Base-by-base conservation (phyloP, 2,329 filamentous ascomycete genomes). In the Alternaria novae-zelandiae region DNA sequence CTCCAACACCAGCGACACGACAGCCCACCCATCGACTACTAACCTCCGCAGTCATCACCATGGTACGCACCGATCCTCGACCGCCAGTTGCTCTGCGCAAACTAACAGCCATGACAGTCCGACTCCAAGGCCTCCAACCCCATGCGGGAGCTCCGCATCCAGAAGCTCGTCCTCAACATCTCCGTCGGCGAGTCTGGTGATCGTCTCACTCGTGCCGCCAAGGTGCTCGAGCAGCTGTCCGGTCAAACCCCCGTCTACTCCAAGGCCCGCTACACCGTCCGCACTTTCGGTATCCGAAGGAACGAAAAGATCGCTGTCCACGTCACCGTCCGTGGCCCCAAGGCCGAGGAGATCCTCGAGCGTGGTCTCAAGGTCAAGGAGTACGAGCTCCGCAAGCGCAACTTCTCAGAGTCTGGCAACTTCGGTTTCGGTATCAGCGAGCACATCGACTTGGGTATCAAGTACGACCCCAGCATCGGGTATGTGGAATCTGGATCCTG, bases 331-430 rank as follows among this genome's bases (percentile, higher is more conserved):
- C 96, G 96, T 84, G 96, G 96, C 82, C 94, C 96, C 86, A 97
- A 93, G 91, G 96, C 96, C 71, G 96, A 99, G 90, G 96, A 99
- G 87, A 99, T 99, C 82, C 91, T 99, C 82, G 96, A 99, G 93
- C 95, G 96, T 90, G 96, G 96, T 84, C 92, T 99, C 84, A 99
- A 99, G 91, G 96, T 99, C 90, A 99, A 99, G 94, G 96, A 99
- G 88, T 99, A 99, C 88, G 96, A 99, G 86, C 89, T 99, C 80
- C 92, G 93, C 87, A 97, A 96, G 90, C 91, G 92, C 86, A 99
- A 99, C 93, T 99, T 99, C 92, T 95, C 91, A 83, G 93, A 97
- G 90, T 98, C 95, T 75, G 96, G 96, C 84, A 78, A 79, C 76
- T 99, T 99, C 84, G 96, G 96, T 79, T 99, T 99, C 90, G 96